Conservation (phyloP, 495 filamentous ascomycete genomes). For the Lasiosphaeria ovina region DNA sequence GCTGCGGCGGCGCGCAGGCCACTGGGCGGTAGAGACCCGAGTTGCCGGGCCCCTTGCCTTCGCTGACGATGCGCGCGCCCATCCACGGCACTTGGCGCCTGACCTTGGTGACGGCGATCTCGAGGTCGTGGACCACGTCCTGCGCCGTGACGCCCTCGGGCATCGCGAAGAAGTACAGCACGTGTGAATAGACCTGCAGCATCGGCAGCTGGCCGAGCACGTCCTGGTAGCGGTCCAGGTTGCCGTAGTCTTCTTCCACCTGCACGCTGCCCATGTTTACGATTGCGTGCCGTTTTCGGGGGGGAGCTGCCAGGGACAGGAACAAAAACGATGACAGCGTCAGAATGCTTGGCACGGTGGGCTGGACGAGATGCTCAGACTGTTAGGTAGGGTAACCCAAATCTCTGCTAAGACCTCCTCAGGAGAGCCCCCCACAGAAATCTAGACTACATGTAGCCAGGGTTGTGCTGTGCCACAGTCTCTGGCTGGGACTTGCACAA, state of each 20-base stretch:
- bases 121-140: constrained; percentile 21
- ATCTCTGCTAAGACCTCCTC: no score
- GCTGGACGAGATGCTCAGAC: no score
- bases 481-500: no score
- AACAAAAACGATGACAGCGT: no score
- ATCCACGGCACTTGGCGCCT: constrained; percentile 29
- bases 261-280: no score
- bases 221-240: constrained; percentile 5
- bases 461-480: no score
- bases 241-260: background rate
- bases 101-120: constrained; percentile 29
- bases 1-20: background rate
- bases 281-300: no score
- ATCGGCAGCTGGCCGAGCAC: constrained; percentile 41
- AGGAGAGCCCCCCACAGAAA: no score
- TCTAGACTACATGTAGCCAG: no score
- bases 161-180: constrained; percentile 31
- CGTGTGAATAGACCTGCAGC: constrained; percentile 41
- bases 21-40: background rate
- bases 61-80: background rate
- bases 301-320: no score
- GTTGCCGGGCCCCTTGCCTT: background rate
- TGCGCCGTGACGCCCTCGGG: constrained; percentile 16
- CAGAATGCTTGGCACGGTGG: no score
- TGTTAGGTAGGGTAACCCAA: no score